Conservation (phyloP, 2,329 filamentous ascomycete genomes). For the Neodidymelliopsis sp. region DNA sequence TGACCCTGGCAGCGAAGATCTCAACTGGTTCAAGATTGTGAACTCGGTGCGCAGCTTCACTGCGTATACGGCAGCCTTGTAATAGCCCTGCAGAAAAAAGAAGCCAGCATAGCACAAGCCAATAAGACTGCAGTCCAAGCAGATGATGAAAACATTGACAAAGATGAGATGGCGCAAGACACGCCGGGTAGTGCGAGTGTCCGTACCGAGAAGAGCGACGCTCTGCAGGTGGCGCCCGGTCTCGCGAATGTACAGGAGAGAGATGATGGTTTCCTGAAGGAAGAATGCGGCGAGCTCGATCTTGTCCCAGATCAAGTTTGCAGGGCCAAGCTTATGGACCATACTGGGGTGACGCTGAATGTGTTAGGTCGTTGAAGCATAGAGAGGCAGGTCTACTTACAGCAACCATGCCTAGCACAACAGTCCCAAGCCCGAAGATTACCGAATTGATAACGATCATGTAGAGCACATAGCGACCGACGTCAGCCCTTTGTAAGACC, state of each 20-base stretch:
- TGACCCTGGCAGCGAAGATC: constrained; percentile 19
- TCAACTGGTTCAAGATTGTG: constrained; percentile 56
- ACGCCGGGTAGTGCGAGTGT: constrained; percentile 19
- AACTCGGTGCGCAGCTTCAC: constrained; percentile 61
- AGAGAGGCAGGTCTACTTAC: constrained; percentile 33
- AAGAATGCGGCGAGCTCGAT: constrained; percentile 52
- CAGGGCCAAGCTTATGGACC: constrained; percentile 13
- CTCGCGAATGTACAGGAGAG: constrained; percentile 59
- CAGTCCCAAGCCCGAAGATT: constrained; percentile 60
- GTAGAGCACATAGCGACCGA: constrained; percentile 52
- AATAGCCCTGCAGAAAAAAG: constrained; percentile 50
- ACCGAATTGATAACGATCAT: constrained; percentile 65
- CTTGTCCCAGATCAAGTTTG: constrained; percentile 45
- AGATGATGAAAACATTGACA: constrained; percentile 51
- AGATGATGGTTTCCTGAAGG: constrained; percentile 47
- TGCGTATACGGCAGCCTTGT: constrained; percentile 52
- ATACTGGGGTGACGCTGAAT: constrained; percentile 24
- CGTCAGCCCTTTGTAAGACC: constrained; percentile 52
- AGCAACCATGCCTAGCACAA: constrained; percentile 60
- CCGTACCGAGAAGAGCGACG: constrained; percentile 23
- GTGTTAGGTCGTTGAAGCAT: constrained; percentile 8
- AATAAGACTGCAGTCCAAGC: constrained; percentile 50
- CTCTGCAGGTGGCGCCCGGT: constrained; percentile 54
- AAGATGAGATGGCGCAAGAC: constrained; percentile 46
- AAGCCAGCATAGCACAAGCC: constrained; percentile 49